Base-by-base conservation (phyloP, 108 stramenopile genomes). In the Epithemia pelagica region DNA sequence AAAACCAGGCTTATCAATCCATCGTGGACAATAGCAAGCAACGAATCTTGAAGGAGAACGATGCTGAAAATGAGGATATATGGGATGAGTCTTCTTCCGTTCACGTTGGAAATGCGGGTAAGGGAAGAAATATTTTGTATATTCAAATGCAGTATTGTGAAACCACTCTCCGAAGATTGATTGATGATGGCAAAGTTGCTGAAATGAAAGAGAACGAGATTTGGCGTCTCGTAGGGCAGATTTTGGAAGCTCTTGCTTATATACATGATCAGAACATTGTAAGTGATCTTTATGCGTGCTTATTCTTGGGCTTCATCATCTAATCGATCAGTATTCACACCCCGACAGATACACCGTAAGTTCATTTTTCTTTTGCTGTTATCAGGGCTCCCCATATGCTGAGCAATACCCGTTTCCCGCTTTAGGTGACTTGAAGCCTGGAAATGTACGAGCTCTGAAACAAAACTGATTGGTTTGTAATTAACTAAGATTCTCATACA, bases 91-190 rank as follows among this genome's bases (percentile, higher is more conserved):
- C 75, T 1, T 10, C 37, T 5, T 76, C 82, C 1, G 77, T 80
- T 2, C 79, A 83, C 52, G 71, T 83, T 23, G 71, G 73, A 54
- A 15, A 46, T 46, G 59, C 66, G n/a, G 32, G 66, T 2, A 62
- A 64, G 21, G 55, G 70, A 27, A 70, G 69, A 27, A 52, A 61
- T 8, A 80, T 83, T 57, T 58, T 80, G 23, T 83, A 80, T 68
- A 83, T 83, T 54, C 75, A 92, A 66, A 92, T 92, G 91, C 85
- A 92, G 68, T 92, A 85, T 59, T 92, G 91, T 59, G 66, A 81
- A 54, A 88, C 82, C 23, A 92, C 91, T 0, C 65, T 92, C 37
- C 69, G 88, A 55, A 80, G 83, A 25, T 67, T 92, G 61, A 88
- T 92, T 31, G 91, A 92, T 66, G 77, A 89, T 31, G 65, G 67